These are phyloP conservation scores for Elasticomyces elasticus DNA, from an alignment of 495 filamentous ascomycete species.

Conservation along the genomic window DNA sequence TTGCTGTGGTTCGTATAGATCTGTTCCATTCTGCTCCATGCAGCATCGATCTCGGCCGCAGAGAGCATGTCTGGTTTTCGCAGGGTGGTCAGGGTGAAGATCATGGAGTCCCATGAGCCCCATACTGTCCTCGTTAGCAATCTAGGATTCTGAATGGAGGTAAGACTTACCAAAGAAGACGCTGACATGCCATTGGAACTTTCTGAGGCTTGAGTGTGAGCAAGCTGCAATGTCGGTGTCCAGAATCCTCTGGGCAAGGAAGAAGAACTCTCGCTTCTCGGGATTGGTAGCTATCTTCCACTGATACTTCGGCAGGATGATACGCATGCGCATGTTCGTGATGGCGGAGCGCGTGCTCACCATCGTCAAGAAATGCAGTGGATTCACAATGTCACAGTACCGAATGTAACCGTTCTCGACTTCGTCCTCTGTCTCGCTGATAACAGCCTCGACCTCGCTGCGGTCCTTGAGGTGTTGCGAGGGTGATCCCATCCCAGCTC, in stretches of 20 bases:
- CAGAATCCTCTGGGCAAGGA: background rate
- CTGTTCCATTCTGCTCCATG: background rate
- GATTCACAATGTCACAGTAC: constrained; percentile 16
- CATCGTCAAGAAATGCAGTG: constrained; percentile 13
- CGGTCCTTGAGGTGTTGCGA: background rate
- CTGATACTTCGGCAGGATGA: constrained; percentile 3
- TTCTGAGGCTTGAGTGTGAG: background rate
- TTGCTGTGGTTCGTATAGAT: background rate
- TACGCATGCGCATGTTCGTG: constrained; percentile 5
- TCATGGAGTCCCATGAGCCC: background rate
- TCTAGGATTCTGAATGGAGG: too few relatives aligned
- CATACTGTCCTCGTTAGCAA: too few relatives aligned
- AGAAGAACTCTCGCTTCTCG: background rate
- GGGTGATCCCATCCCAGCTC: background rate
- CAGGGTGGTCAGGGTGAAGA: background rate
- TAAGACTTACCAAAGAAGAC: too few relatives aligned
- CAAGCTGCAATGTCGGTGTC: background rate
- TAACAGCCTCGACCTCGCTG: background rate
- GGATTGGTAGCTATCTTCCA: background rate
- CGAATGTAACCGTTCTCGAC: constrained; percentile 18
- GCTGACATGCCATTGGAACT: background rate
- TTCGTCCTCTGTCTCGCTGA: constrained; percentile 4
- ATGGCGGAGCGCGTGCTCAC: background rate
- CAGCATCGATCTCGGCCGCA: background rate
- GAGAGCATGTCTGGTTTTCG: background rate